Base-by-base conservation (phyloP, 768 basidiomycete species). In the Xanthoconium purpureum region DNA sequence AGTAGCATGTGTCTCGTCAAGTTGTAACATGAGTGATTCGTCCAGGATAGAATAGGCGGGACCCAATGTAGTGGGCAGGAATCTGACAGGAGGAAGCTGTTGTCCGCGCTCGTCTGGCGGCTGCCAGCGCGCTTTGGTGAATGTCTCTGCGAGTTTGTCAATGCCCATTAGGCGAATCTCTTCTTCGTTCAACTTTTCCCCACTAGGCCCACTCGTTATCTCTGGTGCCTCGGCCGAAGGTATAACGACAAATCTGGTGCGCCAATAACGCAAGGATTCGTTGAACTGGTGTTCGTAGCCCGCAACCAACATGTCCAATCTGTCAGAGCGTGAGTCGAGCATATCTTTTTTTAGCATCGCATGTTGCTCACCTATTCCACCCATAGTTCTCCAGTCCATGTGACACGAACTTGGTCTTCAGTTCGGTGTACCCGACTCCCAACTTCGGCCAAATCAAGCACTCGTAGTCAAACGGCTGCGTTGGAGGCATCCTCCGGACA, bases 361-460 rank as follows among this genome's bases (percentile, higher is more conserved):
- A n/a, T 24, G 33, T 40, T 3, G 38, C 80, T 60, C 53, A 88
- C 91, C 89, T 77, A 66, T 94, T 94, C 91, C 91, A 94, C 6
- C 87, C 87, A 64, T 91, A 91, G 60, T 87, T 86, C 63, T 92
- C 91, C 35, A 91, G 68, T 20, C 88, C 91, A 64, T 89, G 89
- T 6, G 87, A 86, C 11, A 77, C 78, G 63, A 97, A 96, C 32
- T 80, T 80, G 8, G 89, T 85, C 50, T 79, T 77, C 24, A 89
- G 77, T 64, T 90, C 88, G 0, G 89, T 91, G 69, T 95, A 98
- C 3, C 91, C 93, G 30, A 83, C 85, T 50, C 93, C 91, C 18
- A 91, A 77, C 64, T 91, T 91, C 18, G 94, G 92, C 95, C 94
- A 98, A 52, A 98, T 91, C 57, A 98, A 75, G 66, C 93, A 96